These are phyloP conservation scores for Rhododendron williamsianum DNA, from an alignment of 148 eudicot species.

Conservation along the genomic window DNA sequence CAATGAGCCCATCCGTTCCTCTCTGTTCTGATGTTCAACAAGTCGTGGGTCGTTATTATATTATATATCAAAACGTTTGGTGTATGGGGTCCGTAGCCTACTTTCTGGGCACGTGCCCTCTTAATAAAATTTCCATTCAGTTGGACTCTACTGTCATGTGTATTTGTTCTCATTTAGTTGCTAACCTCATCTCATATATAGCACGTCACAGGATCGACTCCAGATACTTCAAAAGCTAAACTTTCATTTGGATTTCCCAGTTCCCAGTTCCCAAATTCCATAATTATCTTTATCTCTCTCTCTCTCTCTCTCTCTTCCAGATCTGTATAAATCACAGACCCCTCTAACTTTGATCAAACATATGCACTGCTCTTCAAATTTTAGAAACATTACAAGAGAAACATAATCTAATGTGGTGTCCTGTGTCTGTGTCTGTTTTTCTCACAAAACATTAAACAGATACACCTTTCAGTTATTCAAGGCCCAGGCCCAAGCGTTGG, in stretches of 20 bases:
- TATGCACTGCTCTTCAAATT: not conserved
- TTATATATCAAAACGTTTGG: not conserved
- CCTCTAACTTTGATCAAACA: not conserved
- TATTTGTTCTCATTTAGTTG: too few species aligned
- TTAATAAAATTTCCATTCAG: not conserved
- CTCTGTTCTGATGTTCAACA: not conserved
- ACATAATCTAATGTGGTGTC: not conserved
- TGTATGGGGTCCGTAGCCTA: not conserved
- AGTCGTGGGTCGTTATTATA: not conserved
- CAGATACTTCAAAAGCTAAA: not conserved
- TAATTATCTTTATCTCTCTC: not conserved
- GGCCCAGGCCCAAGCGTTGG: not conserved
- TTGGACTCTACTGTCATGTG: too few species aligned
- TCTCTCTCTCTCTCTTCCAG: not conserved
- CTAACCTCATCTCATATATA: too few species aligned
- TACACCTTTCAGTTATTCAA: not conserved
- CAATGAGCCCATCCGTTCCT: not conserved
- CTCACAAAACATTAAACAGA: not conserved
- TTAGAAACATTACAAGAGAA: not conserved
- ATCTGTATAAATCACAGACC: not conserved
- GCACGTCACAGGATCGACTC: not conserved
- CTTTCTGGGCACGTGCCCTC: not conserved
- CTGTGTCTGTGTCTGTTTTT: not conserved
- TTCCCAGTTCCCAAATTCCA: not conserved
- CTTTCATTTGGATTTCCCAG: not conserved